Evolutionary conservation across 768 basidiomycete species (phyloP).

Genomic region (Tricholoma bakamatsutake): DNA sequence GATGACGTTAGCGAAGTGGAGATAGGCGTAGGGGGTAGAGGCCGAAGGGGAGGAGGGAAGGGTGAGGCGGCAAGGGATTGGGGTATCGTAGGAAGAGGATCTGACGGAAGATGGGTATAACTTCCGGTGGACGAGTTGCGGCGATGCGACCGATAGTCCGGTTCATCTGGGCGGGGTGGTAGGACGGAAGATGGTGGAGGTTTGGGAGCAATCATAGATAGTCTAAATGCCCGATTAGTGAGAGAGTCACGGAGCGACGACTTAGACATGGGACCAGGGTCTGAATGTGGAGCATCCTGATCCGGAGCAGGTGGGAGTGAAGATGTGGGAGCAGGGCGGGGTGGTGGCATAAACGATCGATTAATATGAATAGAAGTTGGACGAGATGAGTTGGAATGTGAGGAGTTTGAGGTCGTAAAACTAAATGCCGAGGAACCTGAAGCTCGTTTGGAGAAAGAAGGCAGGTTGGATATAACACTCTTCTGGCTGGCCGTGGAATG

Average conservation of each 20-base stretch:
- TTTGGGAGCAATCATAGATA: slow-evolving; percentile 58
- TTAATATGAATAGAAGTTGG: slow-evolving; percentile 41
- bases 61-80: slow-evolving; percentile 9
- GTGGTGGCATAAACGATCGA: slow-evolving; percentile 63
- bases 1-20: slow-evolving; percentile 23
- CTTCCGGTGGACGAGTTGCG: slow-evolving; percentile 33
- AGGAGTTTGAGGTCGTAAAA: slow-evolving; percentile 34
- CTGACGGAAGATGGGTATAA: slow-evolving; percentile 28
- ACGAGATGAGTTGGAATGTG: slow-evolving; percentile 30
- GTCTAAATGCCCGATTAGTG: slow-evolving; percentile 48
- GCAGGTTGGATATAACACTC: slow-evolving; percentile 39
- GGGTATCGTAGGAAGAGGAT: slow-evolving; percentile 42
- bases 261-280: slow-evolving; percentile 21
- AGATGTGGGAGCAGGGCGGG: slow-evolving; percentile 64
- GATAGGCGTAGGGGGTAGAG: slow-evolving; percentile 14
- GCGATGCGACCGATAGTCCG: slow-evolving; percentile 24
- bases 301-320: slow-evolving; percentile 63
- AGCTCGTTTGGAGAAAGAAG: slow-evolving; percentile 48
- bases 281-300: slow-evolving; percentile 19
- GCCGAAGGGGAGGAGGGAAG: slow-evolving; percentile 15
- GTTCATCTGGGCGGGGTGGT: slow-evolving; percentile 67
- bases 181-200: slow-evolving; percentile 55
- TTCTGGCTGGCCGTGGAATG: slow-evolving; percentile 32
- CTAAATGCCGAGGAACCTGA: slow-evolving; percentile 47
- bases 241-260: slow-evolving; percentile 52